Base-by-base conservation (phyloP, 805 yeast genomes). In the Cyberlindnera amylophila region DNA sequence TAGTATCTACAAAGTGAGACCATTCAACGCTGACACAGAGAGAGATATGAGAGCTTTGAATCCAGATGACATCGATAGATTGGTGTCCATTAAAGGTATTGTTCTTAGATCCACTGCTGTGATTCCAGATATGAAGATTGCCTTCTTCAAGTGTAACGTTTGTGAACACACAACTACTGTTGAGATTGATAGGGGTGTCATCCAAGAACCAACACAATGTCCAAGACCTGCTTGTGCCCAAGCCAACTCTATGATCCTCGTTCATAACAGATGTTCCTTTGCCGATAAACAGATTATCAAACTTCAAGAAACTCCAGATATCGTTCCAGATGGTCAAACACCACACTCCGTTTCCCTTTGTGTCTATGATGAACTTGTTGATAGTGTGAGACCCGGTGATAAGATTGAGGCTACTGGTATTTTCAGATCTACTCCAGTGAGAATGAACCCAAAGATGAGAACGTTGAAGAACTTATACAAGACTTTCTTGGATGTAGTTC, bases 301-400 rank as follows among this genome's bases (percentile, higher is more conserved):
- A 57, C 69, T 93, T 32, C 99, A 93, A 65, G 99, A 93, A 64
- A 89, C 96, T 0, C 96, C 96, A 0, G 99, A 93, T 63, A 73
- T 80, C 48, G 96, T 91, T 13, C 99, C 99, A 4, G 98, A 86
- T 66, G 99, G 99, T 14, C 99, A 93, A 65, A 93, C 99, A 3
- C 99, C 99, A 2, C 99, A 93, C 64, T 83, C 96, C 12, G 86
- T 93, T 36, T 87, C 96, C 6, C 69, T 93, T 23, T 88, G 96
- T 69, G 95, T 87, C 1, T 93, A 91, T 60, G 99, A 93, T 64
- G 98, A 93, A 62, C 72, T 93, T 47, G 99, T 93, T 1, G 99
- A 93, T 63, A 74, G 86, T 41, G 85, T 95, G 57, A 77, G 96
- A 55, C 97, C 99, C 8, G 99, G 99, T 72, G 99, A 93, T 63